A percentile compares a stretch with the other conserved stretches of the same genome.
Evolutionary conservation across 202 grass and related monocot genomes (phyloP).

Genomic region (Digitaria exilis): DNA sequence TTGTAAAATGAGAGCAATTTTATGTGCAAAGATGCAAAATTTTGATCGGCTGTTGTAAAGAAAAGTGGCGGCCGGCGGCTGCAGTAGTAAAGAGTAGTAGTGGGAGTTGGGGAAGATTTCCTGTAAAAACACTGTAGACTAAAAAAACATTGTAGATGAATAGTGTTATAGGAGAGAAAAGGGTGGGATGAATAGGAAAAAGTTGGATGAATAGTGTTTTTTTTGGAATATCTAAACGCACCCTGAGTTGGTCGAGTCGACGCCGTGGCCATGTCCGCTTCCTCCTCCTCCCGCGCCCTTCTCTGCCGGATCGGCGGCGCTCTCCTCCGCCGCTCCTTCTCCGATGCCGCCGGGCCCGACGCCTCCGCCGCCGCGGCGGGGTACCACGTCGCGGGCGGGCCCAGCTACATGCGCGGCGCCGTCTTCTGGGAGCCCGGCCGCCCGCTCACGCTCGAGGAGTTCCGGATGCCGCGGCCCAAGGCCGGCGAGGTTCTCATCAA

Average conservation of each 20-base stretch:
- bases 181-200: too few species aligned
- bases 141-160: too few species aligned
- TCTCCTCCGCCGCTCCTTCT: constrained; percentile 40
- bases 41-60: background rate
- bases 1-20: too few species aligned
- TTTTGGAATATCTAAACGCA: too few species aligned
- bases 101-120: too few species aligned
- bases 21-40: too few species aligned
- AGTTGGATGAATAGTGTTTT: too few species aligned
- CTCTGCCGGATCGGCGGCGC: constrained; percentile 44
- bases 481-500: constrained; percentile 90
- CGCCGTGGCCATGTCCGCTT: constrained; percentile 48
- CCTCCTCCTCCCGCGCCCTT: constrained; percentile 47
- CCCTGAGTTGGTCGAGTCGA: background rate
- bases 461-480: constrained; percentile 91
- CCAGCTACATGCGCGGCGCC: constrained; percentile 78
- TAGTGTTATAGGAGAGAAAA: too few species aligned
- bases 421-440: constrained; percentile 96
- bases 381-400: constrained; percentile 76
- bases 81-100: background rate
- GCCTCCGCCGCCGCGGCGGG: constrained; percentile 46
- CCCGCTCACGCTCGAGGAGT: constrained; percentile 87
- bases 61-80: background rate
- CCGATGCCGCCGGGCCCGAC: background rate
- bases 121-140: too few species aligned